phyloP scores from a whole-genome alignment of 371 early-diverging fungal genomes.

The Mortierella sp. region DNA sequence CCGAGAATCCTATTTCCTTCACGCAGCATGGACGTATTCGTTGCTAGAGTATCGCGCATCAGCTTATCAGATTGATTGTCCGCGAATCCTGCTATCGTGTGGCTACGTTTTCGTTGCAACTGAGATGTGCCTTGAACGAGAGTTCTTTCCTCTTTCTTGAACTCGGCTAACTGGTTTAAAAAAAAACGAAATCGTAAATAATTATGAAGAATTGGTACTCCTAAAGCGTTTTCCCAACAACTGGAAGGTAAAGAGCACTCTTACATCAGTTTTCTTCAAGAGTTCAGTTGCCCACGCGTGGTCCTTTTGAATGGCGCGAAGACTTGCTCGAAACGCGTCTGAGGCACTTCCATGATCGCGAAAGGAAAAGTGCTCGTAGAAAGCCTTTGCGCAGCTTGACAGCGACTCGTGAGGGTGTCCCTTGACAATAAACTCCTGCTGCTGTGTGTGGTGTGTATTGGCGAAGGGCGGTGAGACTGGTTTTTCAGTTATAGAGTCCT shows the following conservation, averaged over 20 bases:
- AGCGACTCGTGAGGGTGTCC: background rate
- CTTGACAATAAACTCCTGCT: background rate
- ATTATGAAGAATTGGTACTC: background rate
- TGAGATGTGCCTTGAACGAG: background rate
- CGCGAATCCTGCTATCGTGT: background rate
- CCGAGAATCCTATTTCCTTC: background rate
- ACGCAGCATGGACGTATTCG: background rate
- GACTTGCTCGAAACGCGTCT: background rate
- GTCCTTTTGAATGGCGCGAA: background rate
- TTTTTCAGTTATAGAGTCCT: background rate
- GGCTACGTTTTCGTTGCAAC: background rate
- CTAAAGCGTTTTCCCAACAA: background rate
- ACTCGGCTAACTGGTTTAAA: background rate
- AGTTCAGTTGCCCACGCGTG: background rate
- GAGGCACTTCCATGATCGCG: background rate
- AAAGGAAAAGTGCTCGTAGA: background rate
- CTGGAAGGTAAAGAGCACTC: background rate
- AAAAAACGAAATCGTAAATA: background rate
- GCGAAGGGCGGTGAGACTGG: background rate
- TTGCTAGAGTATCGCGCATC: background rate
- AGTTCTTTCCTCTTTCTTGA: background rate
- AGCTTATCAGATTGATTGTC: background rate
- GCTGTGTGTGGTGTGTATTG: background rate
- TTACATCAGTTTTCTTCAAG: background rate
- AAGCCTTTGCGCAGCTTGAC: background rate